Base-by-base conservation (phyloP, 164 flowering plant genomes). In the Vitis rotundifolia region DNA sequence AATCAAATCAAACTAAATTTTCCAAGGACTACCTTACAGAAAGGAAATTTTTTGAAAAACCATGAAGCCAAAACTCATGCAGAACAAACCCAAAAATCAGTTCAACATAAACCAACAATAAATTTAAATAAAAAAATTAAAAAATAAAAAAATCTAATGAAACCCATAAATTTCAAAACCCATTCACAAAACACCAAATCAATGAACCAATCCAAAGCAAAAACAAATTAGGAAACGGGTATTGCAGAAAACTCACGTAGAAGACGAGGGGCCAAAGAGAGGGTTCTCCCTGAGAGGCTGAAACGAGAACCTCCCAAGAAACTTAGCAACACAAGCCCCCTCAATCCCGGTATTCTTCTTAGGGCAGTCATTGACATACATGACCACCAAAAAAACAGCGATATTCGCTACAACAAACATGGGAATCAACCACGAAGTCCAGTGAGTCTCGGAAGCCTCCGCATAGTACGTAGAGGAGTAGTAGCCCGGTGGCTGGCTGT, bases 351-450 rank as follows among this genome's bases (percentile, higher is more conserved):
- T 9, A 28, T 77, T 73, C 47, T 81, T 75, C 37, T 69, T 73
- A 6, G 89, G 92, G 64, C 93, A 89, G 49, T 87, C 64, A 69
- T 89, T 89, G 61, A 87, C 78, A 44, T 51, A 84, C 88, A 84
- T 84, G 31, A 52, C 76, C 3, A 71, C 81, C 1, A 80, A 29
- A 68, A 88, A 86, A 28, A 85, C 74, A 15, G 75, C 83, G 63
- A 86, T 68, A 57, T 84, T 82, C 3, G 86, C 89, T 50, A 83
- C 89, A 15, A 87, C 86, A 72, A 88, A 76, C 79, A 81, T 59
- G 0, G 90, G 91, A 14, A 88, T 68, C 72, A 88, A 66, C 90
- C 90, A 87, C 7, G 92, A 81, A 29, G 84, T 86, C 92, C 92
- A 86, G 28, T 82, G 80, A 10, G 64, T 73, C 49, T 86, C 92